Conservation (phyloP, 176 grass and related monocot species). For the Pharus latifolius region DNA sequence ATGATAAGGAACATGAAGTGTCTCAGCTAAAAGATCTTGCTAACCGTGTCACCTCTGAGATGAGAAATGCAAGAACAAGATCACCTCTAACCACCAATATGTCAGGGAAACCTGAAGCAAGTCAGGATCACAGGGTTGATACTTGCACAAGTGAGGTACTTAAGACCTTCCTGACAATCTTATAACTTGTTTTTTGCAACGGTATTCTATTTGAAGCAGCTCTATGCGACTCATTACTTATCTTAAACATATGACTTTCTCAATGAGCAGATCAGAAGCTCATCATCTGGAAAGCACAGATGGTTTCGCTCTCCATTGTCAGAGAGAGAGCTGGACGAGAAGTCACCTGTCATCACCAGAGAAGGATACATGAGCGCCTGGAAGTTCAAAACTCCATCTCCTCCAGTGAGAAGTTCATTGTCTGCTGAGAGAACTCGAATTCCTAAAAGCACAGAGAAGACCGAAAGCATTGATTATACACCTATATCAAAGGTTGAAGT, state of each 20-base stretch:
- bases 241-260: background rate
- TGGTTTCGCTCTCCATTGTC: slow-evolving; percentile 46
- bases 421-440: slow-evolving; percentile 35
- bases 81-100: slow-evolving; percentile 28
- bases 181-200: background rate
- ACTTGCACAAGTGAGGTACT: slow-evolving; percentile 41
- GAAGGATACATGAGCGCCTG: slow-evolving; percentile 28
- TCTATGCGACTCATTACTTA: background rate
- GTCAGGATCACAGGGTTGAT: slow-evolving; percentile 27
- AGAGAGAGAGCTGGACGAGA: slow-evolving; percentile 32
- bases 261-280: slow-evolving; percentile 30
- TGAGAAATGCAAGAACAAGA: slow-evolving; percentile 25
- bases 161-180: background rate
- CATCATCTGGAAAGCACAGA: slow-evolving; percentile 61
- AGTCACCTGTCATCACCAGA: slow-evolving; percentile 34
- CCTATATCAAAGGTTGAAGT: slow-evolving; percentile 20
- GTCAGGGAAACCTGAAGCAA: slow-evolving; percentile 33
- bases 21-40: slow-evolving; percentile 33
- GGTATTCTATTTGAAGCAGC: background rate
- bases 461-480: slow-evolving; percentile 26
- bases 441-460: slow-evolving; percentile 25
- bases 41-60: slow-evolving; percentile 26
- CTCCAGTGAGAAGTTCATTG: slow-evolving; percentile 44
- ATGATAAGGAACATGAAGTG: slow-evolving; percentile 53
- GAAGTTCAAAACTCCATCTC: slow-evolving; percentile 50